Evolutionary conservation across 495 filamentous ascomycete species (phyloP).

Genomic region (Podospora sp.): DNA sequence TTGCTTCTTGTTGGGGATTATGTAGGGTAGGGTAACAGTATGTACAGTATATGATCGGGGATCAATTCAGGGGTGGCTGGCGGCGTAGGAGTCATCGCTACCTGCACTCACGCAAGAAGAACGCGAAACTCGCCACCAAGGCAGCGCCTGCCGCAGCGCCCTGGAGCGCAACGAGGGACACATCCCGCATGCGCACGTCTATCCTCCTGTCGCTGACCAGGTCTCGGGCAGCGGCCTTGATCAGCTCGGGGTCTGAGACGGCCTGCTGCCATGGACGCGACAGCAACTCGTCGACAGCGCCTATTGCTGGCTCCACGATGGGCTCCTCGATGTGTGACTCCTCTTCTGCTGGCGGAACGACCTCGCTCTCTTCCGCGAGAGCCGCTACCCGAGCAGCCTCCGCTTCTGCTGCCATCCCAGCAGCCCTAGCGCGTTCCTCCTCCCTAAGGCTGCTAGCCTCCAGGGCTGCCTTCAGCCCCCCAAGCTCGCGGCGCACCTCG

Average conservation of each 20-base stretch:
- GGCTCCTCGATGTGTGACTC: background rate
- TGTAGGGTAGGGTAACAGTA: background rate
- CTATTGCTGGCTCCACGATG: background rate
- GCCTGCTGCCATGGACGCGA: conserved; percentile 50
- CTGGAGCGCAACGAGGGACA: conserved; percentile 70
- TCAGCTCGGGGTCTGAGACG: conserved; percentile 45
- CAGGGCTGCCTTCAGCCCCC: conserved; percentile 26
- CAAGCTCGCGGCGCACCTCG: conserved; percentile 58
- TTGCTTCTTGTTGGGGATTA: background rate
- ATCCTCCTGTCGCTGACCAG: conserved; percentile 72
- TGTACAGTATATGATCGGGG: background rate
- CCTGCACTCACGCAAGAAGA: conserved; percentile 55
- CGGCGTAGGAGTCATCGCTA: conserved; percentile 2
- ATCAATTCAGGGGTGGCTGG: background rate
- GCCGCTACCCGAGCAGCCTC: background rate
- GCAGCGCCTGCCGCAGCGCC: conserved; percentile 73
- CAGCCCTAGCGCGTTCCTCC: background rate
- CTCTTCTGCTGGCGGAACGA: conserved; percentile 1
- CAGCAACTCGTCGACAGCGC: background rate
- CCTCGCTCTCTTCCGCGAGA: conserved; percentile 9
- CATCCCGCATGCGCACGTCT: conserved; percentile 69
- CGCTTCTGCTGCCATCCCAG: conserved; percentile 19
- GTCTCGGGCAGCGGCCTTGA: conserved; percentile 45
- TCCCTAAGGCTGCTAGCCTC: conserved; percentile 31
- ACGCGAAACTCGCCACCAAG: conserved; percentile 60